Conservation (phyloP, 768 basidiomycete genomes). For the Tricholoma furcatifolium region DNA sequence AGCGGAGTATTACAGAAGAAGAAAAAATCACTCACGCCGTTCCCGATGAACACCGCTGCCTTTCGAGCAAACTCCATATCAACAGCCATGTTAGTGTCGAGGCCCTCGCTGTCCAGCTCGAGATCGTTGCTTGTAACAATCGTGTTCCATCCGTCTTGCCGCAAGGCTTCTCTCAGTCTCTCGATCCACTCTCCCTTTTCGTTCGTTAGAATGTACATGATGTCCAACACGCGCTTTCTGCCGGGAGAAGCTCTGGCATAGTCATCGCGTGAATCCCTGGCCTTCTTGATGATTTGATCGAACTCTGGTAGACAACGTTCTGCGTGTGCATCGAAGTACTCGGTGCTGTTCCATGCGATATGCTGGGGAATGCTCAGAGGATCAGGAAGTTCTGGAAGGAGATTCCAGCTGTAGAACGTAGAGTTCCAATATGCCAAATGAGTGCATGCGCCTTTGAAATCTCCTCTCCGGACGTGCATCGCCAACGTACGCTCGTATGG, state of each 20-base stretch:
- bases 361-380: constrained; percentile 21
- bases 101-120: constrained; percentile 30
- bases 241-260: constrained; percentile 13
- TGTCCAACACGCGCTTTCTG: constrained; percentile 18
- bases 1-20: neutral
- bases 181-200: constrained; percentile 30
- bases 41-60: constrained; percentile 40
- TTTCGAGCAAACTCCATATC: constrained; percentile 38
- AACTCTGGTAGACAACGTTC: constrained; percentile 32
- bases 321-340: constrained; percentile 23
- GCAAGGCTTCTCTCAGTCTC: constrained; percentile 24
- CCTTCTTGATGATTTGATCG: constrained; percentile 22
- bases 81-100: constrained; percentile 32
- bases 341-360: constrained; percentile 20
- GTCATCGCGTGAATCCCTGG: constrained; percentile 16
- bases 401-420: constrained; percentile 35
- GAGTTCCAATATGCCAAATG: constrained; percentile 29
- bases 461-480: constrained; percentile 39
- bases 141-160: constrained; percentile 28
- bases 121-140: constrained; percentile 31
- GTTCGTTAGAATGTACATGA: constrained; percentile 37
- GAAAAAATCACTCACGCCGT: constrained; percentile 28
- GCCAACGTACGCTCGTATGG: constrained; percentile 36
- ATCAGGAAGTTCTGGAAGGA: constrained; percentile 32
- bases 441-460: constrained; percentile 32